Evolutionary conservation across 768 basidiomycete species (phyloP).

Genomic region (Clitopilus passeckerianus): DNA sequence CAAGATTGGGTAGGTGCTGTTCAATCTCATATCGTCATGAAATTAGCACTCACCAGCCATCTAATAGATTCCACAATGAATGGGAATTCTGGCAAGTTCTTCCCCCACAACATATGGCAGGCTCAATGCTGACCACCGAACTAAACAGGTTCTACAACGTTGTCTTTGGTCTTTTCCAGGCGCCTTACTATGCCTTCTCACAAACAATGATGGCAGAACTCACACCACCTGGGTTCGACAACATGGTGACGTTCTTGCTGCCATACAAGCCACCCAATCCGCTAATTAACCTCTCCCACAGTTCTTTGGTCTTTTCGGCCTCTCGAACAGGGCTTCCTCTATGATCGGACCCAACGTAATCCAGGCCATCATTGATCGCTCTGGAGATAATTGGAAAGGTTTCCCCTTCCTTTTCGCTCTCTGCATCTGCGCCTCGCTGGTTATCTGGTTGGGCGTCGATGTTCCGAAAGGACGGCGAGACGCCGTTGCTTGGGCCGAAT

Average conservation of each 20-base stretch:
- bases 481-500: constrained; percentile 53
- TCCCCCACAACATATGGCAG: not conserved
- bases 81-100: constrained; percentile 80
- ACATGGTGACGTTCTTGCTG: constrained; percentile 37
- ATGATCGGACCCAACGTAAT: constrained; percentile 87
- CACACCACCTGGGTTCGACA: constrained; percentile 83
- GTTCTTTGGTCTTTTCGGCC: constrained; percentile 86
- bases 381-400: constrained; percentile 76
- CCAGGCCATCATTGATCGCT: constrained; percentile 72
- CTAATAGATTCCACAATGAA: constrained; percentile 60
- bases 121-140: not conserved
- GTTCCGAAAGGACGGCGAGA: constrained; percentile 57
- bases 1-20: constrained; percentile 54
- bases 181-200: constrained; percentile 83
- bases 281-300: constrained; percentile 17
- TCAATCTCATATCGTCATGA: not conserved
- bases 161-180: constrained; percentile 77
- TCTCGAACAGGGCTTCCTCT: constrained; percentile 81
- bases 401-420: constrained; percentile 82
- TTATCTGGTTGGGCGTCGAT: constrained; percentile 77
- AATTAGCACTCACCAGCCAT: not conserved
- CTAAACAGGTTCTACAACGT: constrained; percentile 67
- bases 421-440: constrained; percentile 57
- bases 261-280: not conserved
- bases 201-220: constrained; percentile 90